A percentile compares a stretch with the other conserved stretches of the same genome.
Conservation (phyloP, 176 grass and related monocot genomes). For the Musa schizocarpa region DNA sequence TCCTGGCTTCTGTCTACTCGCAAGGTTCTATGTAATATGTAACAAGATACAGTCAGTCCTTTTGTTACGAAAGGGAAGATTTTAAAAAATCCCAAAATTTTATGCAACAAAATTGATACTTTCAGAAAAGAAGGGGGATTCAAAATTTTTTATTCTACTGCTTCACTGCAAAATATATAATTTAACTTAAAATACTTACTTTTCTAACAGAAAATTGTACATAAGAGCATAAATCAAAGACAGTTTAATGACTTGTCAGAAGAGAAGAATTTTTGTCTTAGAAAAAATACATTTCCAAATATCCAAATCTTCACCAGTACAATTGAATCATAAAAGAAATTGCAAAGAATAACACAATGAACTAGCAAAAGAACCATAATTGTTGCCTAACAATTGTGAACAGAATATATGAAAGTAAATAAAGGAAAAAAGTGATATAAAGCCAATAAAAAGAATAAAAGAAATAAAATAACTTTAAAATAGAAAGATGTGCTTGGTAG, state of each 20-base stretch:
- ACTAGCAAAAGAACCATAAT: neutral
- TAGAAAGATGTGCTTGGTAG: neutral
- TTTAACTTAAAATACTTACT: no score
- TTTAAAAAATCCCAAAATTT: neutral
- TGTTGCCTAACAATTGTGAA: neutral
- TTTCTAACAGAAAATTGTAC: no score
- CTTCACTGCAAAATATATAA: neutral
- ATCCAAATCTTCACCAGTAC: neutral
- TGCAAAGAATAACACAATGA: neutral
- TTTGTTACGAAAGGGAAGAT: neutral
- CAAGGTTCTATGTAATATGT: slow-evolving; percentile 47
- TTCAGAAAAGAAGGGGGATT: neutral
- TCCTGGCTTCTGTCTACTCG: slow-evolving; percentile 88
- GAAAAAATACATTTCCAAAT: neutral
- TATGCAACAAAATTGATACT: neutral
- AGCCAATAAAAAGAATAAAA: neutral
- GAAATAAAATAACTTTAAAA: neutral
- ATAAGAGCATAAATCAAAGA: no score
- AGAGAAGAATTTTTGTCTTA: no score
- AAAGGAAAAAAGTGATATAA: neutral
- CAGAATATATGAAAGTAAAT: no score
- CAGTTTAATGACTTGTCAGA: no score
- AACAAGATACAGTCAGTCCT: slow-evolving; percentile 15
- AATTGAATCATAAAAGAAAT: neutral
- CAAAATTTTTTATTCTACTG: neutral